A percentile compares a stretch with the other conserved stretches of the same genome.
These are phyloP conservation scores for Parsonsia alboflavescens DNA, from an alignment of 257 asterid genomes.

Conservation along the genomic window DNA sequence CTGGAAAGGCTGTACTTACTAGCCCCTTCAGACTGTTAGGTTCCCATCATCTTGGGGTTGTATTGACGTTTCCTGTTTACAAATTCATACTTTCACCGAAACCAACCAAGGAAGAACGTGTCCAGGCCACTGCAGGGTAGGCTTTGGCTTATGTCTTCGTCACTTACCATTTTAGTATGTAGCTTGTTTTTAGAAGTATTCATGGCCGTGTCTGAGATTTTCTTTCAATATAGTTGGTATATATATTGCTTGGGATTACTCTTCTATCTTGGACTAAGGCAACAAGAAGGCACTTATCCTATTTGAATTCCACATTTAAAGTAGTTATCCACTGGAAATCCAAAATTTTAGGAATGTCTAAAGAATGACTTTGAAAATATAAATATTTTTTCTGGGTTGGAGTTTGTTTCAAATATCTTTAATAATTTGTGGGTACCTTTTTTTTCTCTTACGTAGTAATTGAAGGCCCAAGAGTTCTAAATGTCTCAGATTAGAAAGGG, in stretches of 20 bases:
- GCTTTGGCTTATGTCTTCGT: conserved; percentile 16
- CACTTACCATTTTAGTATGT: background rate
- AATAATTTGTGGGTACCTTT: background rate
- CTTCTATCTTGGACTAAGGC: background rate
- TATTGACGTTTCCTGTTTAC: conserved; percentile 88
- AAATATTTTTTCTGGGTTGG: background rate
- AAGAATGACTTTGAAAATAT: background rate
- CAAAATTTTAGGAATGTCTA: background rate
- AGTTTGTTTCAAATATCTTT: background rate
- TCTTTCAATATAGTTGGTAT: background rate
- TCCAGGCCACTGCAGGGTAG: conserved; percentile 83
- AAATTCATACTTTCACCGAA: conserved; percentile 52
- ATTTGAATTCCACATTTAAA: background rate
- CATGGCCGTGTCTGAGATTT: background rate
- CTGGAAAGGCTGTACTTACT: conserved; percentile 94
- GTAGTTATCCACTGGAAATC: background rate
- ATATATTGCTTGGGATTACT: background rate
- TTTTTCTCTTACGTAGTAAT: background rate
- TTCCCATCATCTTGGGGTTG: conserved; percentile 85
- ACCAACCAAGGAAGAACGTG: conserved; percentile 64
- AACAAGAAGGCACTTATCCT: background rate
- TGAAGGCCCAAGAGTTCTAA: background rate
- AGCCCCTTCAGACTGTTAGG: conserved; percentile 80
- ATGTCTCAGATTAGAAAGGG: background rate
- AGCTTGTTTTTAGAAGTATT: background rate